phyloP scores from a whole-genome alignment of 2,329 filamentous ascomycete species.

The Fusarium sp. region DNA sequence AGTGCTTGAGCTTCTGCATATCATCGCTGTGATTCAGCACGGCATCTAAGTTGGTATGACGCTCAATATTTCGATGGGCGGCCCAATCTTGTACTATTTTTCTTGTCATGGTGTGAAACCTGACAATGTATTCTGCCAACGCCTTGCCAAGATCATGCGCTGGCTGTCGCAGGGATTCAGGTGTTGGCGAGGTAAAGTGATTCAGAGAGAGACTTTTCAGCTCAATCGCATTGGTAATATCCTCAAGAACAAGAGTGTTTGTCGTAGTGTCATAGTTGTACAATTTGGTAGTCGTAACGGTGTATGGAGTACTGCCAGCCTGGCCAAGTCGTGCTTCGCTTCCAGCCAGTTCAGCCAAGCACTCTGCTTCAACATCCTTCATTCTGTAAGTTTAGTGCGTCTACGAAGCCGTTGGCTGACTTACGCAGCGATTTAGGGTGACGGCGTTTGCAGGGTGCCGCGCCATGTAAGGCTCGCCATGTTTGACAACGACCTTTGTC shows the following conservation, averaged over 20 bases:
- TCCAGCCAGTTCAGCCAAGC: neutral
- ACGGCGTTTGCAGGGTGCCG: slow-evolving; percentile 3
- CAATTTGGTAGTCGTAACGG: neutral
- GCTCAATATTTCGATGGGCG: accelerated
- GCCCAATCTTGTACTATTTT: neutral
- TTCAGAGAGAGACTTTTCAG: neutral
- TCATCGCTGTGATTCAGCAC: neutral
- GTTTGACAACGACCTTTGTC: slow-evolving; percentile 2
- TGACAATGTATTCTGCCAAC: neutral
- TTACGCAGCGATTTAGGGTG: slow-evolving; percentile 2
- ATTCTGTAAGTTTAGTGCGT: neutral
- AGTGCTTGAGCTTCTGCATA: slow-evolving; percentile 13
- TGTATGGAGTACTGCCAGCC: neutral
- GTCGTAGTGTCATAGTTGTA: neutral
- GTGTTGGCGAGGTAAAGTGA: neutral
- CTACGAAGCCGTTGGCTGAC: neutral
- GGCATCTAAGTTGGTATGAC: too few species aligned
- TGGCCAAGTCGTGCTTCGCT: accelerated
- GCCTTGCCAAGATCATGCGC: neutral
- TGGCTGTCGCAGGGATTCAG: neutral
- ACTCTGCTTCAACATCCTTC: slow-evolving; percentile 5
- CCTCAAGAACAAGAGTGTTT: slow-evolving; percentile 6
- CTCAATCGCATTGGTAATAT: neutral
- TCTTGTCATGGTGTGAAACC: neutral
- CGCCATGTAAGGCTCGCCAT: slow-evolving; percentile 18